phyloP scores from a whole-genome alignment of 345 rosid species.

The Excoecaria cochinchinensis region DNA sequence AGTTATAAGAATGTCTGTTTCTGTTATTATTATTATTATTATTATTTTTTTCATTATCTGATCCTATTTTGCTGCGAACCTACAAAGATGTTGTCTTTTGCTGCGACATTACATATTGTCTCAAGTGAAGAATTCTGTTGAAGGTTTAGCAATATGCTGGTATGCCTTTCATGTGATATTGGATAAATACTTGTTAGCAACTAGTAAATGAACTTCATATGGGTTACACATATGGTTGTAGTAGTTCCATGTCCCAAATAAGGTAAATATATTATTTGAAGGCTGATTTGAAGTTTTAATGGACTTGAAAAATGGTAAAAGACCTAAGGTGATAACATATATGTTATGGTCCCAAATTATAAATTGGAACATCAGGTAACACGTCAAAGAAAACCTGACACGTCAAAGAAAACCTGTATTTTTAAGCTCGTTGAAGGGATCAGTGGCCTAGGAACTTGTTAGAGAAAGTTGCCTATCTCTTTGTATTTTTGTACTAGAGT shows the following conservation, averaged over 20 bases:
- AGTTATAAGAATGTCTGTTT: neutral
- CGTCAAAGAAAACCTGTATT: no score
- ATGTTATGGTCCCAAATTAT: no score
- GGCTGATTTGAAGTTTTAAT: neutral
- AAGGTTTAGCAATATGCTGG: neutral
- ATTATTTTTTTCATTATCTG: neutral
- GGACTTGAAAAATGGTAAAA: neutral
- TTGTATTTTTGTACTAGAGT: no score
- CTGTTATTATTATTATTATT: neutral
- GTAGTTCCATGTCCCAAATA: neutral
- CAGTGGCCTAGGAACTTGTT: no score
- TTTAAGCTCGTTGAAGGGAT: no score
- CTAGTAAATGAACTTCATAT: neutral
- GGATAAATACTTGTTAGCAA: neutral
- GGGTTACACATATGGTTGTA: neutral
- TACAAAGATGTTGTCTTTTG: neutral
- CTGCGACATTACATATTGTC: neutral
- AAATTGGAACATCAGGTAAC: no score
- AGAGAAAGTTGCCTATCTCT: no score
- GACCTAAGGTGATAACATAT: neutral
- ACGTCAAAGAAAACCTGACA: no score
- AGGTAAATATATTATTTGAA: neutral
- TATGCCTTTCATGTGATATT: neutral
- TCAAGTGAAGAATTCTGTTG: neutral
- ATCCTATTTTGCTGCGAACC: neutral